Conservation (phyloP, 2,329 filamentous ascomycete species). For the Chrysosphaeria jannelii region DNA sequence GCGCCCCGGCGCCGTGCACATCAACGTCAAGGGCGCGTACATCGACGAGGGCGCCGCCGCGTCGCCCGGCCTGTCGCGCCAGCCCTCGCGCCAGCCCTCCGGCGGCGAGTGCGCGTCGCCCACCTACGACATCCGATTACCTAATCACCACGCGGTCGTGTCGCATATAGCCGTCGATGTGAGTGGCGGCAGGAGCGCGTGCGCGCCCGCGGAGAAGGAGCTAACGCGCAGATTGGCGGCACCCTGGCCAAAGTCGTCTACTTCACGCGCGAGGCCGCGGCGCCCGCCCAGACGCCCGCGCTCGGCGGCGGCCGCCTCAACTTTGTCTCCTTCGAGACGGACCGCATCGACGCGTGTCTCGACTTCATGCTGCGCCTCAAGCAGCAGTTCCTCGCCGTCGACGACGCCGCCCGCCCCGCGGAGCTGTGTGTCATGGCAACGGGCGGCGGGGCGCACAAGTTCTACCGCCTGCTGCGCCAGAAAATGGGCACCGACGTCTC, state of each 20-base stretch:
- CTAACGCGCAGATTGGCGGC: slow-evolving; percentile 46
- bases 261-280: slow-evolving; percentile 67
- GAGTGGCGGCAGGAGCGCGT: too few species aligned
- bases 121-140: slow-evolving; percentile 80
- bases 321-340: slow-evolving; percentile 89
- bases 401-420: slow-evolving; percentile 40
- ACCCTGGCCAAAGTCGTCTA: slow-evolving; percentile 92
- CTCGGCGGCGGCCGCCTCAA: slow-evolving; percentile 83
- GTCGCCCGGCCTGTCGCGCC: background rate
- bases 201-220: background rate
- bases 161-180: slow-evolving; percentile 94
- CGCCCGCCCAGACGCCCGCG: slow-evolving; percentile 41
- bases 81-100: slow-evolving; percentile 7
- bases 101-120: too few species aligned
- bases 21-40: slow-evolving; percentile 89
- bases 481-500: slow-evolving; percentile 65
- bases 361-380: slow-evolving; percentile 72
- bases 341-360: slow-evolving; percentile 76
- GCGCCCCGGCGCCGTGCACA: slow-evolving; percentile 46
- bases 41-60: slow-evolving; percentile 41
- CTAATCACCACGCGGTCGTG: slow-evolving; percentile 80
- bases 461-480: slow-evolving; percentile 69
- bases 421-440: slow-evolving; percentile 86
- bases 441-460: slow-evolving; percentile 86
- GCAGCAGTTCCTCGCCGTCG: slow-evolving; percentile 46